A percentile compares a stretch with the other conserved stretches of the same genome.
These are phyloP conservation scores for Phialophora expanda DNA, from an alignment of 2,329 filamentous ascomycete species.

Conservation along the genomic window DNA sequence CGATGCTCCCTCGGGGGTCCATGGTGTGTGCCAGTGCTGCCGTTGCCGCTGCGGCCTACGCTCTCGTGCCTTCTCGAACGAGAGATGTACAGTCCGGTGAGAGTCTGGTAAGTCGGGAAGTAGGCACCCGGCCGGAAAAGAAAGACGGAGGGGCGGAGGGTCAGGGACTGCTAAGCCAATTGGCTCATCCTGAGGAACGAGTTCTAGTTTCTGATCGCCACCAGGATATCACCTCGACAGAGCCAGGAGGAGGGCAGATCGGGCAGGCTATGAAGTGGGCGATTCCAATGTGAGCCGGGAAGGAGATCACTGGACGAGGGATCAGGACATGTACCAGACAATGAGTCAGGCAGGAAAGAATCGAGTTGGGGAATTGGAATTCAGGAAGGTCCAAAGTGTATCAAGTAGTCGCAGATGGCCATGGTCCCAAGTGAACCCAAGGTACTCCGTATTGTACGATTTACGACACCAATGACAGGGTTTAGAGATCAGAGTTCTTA, in stretches of 20 bases:
- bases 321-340: not conserved
- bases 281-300: constrained; percentile 2
- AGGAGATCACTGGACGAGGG: not conserved
- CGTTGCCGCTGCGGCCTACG: not conserved
- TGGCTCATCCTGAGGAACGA: constrained; percentile 19
- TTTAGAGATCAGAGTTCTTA: not conserved
- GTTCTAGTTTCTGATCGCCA: not conserved
- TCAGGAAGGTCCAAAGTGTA: constrained; percentile 16
- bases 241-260: not conserved
- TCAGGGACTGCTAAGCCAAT: constrained; percentile 24
- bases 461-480: constrained; percentile 12
- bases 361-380: constrained; percentile 17
- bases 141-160: constrained; percentile 5
- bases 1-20: constrained; percentile 38
- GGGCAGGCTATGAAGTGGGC: not conserved
- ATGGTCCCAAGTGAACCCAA: not conserved
- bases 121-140: constrained; percentile 2
- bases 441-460: constrained; percentile 12
- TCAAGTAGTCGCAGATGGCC: constrained; percentile 6
- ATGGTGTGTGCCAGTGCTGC: constrained; percentile 23
- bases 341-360: constrained; percentile 17
- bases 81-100: constrained; percentile 2
- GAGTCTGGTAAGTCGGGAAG: constrained; percentile 12
- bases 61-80: constrained; percentile 1
- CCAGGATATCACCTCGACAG: constrained; percentile 3